Base-by-base conservation (phyloP, 23 red algal genomes). In the Gracilaria gracilis region DNA sequence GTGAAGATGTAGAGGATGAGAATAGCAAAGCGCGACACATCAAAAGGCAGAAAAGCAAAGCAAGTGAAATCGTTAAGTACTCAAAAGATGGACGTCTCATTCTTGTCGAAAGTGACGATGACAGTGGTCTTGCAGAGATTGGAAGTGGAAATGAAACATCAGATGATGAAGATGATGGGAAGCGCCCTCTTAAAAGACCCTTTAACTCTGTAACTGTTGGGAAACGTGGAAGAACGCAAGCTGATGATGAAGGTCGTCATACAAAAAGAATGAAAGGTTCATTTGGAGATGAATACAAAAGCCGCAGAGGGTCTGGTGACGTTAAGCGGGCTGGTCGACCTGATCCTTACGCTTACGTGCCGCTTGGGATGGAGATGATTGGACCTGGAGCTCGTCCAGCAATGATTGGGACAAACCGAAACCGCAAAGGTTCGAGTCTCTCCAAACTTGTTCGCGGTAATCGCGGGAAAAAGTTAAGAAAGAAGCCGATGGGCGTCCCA, bases 271-370 rank as follows among this genome's bases (percentile, higher is more conserved):
- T 73, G 83, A 87, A 81, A 35, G 92, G 92, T 29, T 88, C 84
- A 42, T 82, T 87, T 79, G 94, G 94, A 19, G 94, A 80, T 6
- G 88, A 91, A 48, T 96, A 93, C 57, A 48, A 75, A 36, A 73
- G 70, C 21, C 64, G 67, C 19, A 67, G 88, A 25, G 94, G 58
- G 16, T 31, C 79, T 35, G 94, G 94, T 51, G 94, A 96, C 39
- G 87, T 96, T 16, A 90, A 91, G 65, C 81, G 94, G 17, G 48
- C 81, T 2, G 83, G 84, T 44, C 48, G 79, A 11, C 86, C 94
- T 21, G 94, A 96, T 84, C 94, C 94, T 31, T 96, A 80, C 47
- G 94, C 94, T 23, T 96, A 96, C 61, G 67, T 96, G 29, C 94
- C 94, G 9, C 81, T 96, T 46, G 89, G 89, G 37, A 64, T 69